Evolutionary conservation across 805 yeast genomes (phyloP).

Genomic region (Tetrapisispora iriomotensis): DNA sequence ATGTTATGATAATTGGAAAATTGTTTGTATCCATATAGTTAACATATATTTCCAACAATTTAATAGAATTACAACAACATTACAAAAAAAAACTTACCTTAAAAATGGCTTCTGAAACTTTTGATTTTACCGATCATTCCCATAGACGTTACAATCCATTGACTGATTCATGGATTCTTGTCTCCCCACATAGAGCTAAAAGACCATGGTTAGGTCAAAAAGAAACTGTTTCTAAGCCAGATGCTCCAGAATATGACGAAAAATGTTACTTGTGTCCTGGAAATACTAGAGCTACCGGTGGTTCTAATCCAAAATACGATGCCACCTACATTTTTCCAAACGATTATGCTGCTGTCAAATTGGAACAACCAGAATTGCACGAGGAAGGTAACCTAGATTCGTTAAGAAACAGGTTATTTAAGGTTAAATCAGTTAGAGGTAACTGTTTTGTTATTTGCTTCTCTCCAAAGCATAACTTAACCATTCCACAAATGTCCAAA

Average conservation of each 20-base stretch:
- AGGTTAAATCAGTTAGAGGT: constrained; percentile 52
- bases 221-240: constrained; percentile 37
- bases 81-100: no score
- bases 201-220: constrained; percentile 77
- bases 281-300: constrained; percentile 55
- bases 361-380: constrained; percentile 41
- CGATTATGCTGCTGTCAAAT: constrained; percentile 62
- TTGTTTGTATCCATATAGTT: no score
- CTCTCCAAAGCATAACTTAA: constrained; percentile 57
- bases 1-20: no score
- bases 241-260: constrained; percentile 48
- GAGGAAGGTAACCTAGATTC: constrained; percentile 8
- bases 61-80: no score
- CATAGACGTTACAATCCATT: constrained; percentile 66
- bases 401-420: constrained; percentile 38
- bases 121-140: constrained; percentile 47
- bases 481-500: constrained; percentile 50
- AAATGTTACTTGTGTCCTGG: constrained; percentile 69
- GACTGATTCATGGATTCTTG: constrained; percentile 56
- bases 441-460: constrained; percentile 65
- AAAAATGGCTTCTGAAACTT: constrained; percentile 12
- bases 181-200: constrained; percentile 69
- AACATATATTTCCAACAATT: no score
- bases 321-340: constrained; percentile 53
- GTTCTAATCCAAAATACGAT: constrained; percentile 45